Conservation (phyloP, 2,329 filamentous ascomycete genomes). For the Keithomyces neogunnii region DNA sequence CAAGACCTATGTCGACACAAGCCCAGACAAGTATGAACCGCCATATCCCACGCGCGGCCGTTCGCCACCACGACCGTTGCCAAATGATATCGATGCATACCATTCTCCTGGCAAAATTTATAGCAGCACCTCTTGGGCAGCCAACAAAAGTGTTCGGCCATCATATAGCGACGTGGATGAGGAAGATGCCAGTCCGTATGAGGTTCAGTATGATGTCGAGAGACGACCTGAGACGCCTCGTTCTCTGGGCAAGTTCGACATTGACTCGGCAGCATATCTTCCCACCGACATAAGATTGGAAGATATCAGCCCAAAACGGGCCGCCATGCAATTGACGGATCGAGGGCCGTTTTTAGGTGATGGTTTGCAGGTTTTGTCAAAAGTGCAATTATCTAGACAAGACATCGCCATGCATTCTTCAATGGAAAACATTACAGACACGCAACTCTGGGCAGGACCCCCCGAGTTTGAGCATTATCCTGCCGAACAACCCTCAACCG, state of each 20-base stretch:
- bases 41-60: constrained; percentile 42
- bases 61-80: constrained; percentile 44
- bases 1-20: constrained; percentile 27
- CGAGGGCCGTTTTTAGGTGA: constrained; percentile 8
- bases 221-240: constrained; percentile 1
- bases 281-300: not conserved
- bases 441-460: too few species aligned
- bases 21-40: constrained; percentile 28
- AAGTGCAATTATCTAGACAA: not conserved
- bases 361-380: constrained; percentile 3
- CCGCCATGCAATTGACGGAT: not conserved
- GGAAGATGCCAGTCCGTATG: constrained; percentile 12
- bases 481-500: not conserved
- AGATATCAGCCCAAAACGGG: constrained; percentile 5
- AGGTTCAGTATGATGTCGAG: not conserved
- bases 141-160: constrained; percentile 28
- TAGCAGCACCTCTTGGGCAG: constrained; percentile 28
- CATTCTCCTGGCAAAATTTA: constrained; percentile 19
- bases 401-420: not conserved
- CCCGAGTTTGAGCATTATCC: not conserved
- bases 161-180: constrained; percentile 28
- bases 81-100: constrained; percentile 32
- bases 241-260: not conserved
- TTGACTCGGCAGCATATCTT: constrained; percentile 1
- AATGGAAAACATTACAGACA: not conserved